Conservation (phyloP, 805 yeast genomes). For the Suhomyces vadensis region DNA sequence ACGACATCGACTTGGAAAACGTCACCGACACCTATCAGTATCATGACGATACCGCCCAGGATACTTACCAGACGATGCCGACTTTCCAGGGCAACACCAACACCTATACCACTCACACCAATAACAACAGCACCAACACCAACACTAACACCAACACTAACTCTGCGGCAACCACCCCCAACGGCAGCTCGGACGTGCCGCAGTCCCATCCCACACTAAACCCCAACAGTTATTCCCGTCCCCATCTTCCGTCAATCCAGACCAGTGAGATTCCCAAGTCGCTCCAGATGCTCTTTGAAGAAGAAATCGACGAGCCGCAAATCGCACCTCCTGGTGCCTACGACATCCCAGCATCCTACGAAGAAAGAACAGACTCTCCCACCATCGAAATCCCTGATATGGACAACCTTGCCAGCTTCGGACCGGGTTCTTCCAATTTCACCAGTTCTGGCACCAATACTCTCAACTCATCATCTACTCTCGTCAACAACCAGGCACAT, state of each 20-base stretch:
- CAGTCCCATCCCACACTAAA: slow-evolving; percentile 5
- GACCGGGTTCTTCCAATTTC: slow-evolving; percentile 2
- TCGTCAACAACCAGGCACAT: slow-evolving; percentile 4
- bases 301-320: slow-evolving; percentile 23
- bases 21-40: slow-evolving; percentile 26
- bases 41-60: slow-evolving; percentile 20
- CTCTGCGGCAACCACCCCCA: background rate
- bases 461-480: background rate
- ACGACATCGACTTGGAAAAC: slow-evolving; percentile 52
- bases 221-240: background rate
- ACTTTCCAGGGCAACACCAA: slow-evolving; percentile 20
- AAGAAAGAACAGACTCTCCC: slow-evolving; percentile 52
- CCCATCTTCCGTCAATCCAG: background rate
- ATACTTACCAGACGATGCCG: slow-evolving; percentile 30
- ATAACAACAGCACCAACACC: slow-evolving; percentile 12
- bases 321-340: slow-evolving; percentile 2
- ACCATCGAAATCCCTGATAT: slow-evolving; percentile 71
- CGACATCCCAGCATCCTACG: slow-evolving; percentile 9
- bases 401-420: slow-evolving; percentile 40
- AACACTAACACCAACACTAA: slow-evolving; percentile 12
- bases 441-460: background rate
- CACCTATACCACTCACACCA: slow-evolving; percentile 18
- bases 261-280: slow-evolving; percentile 67
- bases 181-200: background rate
- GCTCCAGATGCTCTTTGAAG: slow-evolving; percentile 67